Evolutionary conservation across 2,329 filamentous ascomycete species (phyloP), one percentile per base, ranked within the genome.

Genomic region (Ceratocystis colombiana): DNA sequence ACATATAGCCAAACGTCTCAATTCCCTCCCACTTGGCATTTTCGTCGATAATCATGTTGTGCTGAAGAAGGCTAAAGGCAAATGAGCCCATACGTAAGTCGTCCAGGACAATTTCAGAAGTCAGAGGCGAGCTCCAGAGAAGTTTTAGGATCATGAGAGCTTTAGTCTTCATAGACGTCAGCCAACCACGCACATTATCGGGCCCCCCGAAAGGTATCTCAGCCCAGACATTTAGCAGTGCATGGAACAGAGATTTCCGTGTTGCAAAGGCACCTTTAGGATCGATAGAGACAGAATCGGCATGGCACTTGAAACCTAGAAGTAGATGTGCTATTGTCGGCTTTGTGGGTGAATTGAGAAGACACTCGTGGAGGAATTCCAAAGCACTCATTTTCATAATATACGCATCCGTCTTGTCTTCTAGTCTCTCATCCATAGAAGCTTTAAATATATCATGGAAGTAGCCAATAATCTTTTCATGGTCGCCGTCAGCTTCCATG

Each of bases 241-340:
- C 83, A 76, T 99, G 93, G 73, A 99, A 91, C 15, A 99, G 78
- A 0, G 94, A 93, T 22, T 82, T 82, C 15, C 85, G 83, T 17
- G 83, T 79, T 12, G 86, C 83, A 74, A 96, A 95, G 1, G 88
- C 76, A 61, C 90, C 83, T 33, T 85, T 82, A 1, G 84, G 77
- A 63, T 88, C 81, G 41, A 94, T 78, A 28, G 84, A 84, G 1
- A 97, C 78, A 8, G 82, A 82, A 69, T 85, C 86, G 45, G 87
- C 83, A 55, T 85, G 84, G 71, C 90, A 95, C 66, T 83, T 83
- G 74, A 99, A 96, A 0, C 94, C 94, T 4, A 99, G 84, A 1
- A 99, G 79, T 59, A 96, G 80, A 74, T 99, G 95, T 0, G 93
- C 94, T 70, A 99, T 87, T 1, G 88, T 95, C 3, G 94, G 92